Percentiles rank a stretch among this genome's conserved stretches.
These are phyloP conservation scores for Salix caprea DNA, from an alignment of 345 rosid species.

Conservation along the genomic window DNA sequence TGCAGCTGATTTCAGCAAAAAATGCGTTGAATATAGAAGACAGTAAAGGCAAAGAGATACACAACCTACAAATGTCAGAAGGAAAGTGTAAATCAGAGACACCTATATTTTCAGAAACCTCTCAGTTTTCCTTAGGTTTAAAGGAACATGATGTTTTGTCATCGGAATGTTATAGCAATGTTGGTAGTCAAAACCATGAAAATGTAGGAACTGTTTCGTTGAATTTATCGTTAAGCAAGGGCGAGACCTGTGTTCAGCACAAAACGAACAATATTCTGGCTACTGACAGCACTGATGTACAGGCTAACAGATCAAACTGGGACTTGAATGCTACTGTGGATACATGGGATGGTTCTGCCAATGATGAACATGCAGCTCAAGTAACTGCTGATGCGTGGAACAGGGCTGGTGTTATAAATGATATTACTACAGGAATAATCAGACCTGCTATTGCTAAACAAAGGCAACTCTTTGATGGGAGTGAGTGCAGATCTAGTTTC, in stretches of 20 bases:
- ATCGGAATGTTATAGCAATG: conserved; percentile 21
- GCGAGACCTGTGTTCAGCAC: conserved; percentile 22
- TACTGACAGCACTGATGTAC: conserved; percentile 15
- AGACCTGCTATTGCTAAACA: conserved; percentile 19
- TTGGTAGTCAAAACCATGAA: conserved; percentile 23
- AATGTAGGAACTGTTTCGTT: conserved; percentile 32
- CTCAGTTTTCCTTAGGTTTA: conserved; percentile 33
- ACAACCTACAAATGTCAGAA: conserved; percentile 19
- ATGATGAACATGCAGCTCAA: conserved; percentile 28
- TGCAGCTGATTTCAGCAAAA: conserved; percentile 12
- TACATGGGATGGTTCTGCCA: conserved; percentile 56
- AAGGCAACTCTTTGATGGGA: conserved; percentile 21
- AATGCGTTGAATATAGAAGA: conserved; percentile 31
- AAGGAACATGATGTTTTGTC: conserved; percentile 15
- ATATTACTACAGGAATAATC: conserved; percentile 14
- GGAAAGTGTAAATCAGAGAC: conserved; percentile 23
- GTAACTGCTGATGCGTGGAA: conserved; percentile 21
- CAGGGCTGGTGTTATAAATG: conserved; percentile 17
- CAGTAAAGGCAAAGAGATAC: conserved; percentile 16
- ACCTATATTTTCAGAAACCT: conserved; percentile 23
- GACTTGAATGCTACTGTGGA: conserved; percentile 89
- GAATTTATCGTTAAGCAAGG: conserved; percentile 51
- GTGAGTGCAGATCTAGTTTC: conserved; percentile 16
- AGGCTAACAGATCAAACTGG: conserved; percentile 63
- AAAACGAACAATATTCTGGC: conserved; percentile 18